These are phyloP conservation scores for Candida insectorum DNA, from an alignment of 805 yeast genomes.

Conservation along the genomic window DNA sequence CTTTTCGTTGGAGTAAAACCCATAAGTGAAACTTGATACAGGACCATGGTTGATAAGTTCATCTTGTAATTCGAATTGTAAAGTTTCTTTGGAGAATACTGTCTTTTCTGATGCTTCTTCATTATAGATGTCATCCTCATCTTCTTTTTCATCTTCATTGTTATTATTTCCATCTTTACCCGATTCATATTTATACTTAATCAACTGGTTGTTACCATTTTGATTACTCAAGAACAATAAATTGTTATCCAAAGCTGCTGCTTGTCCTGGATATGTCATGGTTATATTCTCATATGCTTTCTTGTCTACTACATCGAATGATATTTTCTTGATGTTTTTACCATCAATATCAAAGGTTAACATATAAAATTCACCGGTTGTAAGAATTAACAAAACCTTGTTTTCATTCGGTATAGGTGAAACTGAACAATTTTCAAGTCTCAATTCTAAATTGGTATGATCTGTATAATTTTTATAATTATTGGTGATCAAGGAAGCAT, in stretches of 20 bases:
- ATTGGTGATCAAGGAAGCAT: constrained; percentile 36
- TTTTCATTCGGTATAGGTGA: constrained; percentile 34
- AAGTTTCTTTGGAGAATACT: constrained; percentile 10
- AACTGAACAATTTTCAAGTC: constrained; percentile 50
- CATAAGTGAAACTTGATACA: constrained; percentile 62
- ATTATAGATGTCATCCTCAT: constrained; percentile 42
- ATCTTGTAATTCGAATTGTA: constrained; percentile 40
- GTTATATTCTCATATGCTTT: constrained; percentile 26
- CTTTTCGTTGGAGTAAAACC: constrained; percentile 52
- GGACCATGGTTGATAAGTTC: constrained; percentile 69
- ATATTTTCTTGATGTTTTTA: constrained; percentile 34
- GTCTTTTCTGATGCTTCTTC: constrained; percentile 35
- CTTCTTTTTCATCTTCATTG: constrained; percentile 34
- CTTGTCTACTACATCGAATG: constrained; percentile 26
- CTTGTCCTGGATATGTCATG: constrained; percentile 37
- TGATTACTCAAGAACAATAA: constrained; percentile 57
- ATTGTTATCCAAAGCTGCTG: constrained; percentile 39
- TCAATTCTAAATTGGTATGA: constrained; percentile 47
- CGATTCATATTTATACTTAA: constrained; percentile 36
- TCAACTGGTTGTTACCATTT: constrained; percentile 56
- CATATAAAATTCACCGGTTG: constrained; percentile 31
- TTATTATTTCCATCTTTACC: constrained; percentile 2
- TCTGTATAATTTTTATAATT: constrained; percentile 40
- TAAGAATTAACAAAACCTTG: constrained; percentile 28
- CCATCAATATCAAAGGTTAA: constrained; percentile 41